Conservation (phyloP, 345 rosid species). For the Citrus sp. region DNA sequence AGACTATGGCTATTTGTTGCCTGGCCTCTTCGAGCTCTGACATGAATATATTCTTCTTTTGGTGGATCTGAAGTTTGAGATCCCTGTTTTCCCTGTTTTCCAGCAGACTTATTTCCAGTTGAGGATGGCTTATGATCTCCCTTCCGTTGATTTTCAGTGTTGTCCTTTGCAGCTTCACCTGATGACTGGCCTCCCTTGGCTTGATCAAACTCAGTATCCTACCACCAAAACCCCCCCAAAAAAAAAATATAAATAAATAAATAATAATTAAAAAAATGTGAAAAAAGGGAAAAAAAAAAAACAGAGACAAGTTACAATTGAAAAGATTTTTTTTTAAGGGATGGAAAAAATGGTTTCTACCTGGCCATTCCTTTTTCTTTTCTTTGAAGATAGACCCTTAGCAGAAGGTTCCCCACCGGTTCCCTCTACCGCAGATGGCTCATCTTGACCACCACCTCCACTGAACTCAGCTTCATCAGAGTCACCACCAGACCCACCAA, state of each 20-base stretch:
- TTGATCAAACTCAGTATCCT: slow-evolving; percentile 53
- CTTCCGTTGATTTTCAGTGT: slow-evolving; percentile 47
- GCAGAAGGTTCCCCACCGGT: slow-evolving; percentile 47
- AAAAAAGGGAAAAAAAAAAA: not conserved
- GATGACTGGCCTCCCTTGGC: slow-evolving; percentile 47
- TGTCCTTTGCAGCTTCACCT: slow-evolving; percentile 46
- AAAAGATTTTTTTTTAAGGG: not conserved
- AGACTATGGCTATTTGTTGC: slow-evolving; percentile 99
- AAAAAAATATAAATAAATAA: too few relatives aligned
- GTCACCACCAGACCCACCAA: slow-evolving; percentile 65
- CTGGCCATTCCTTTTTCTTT: slow-evolving; percentile 76
- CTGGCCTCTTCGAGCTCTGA: slow-evolving; percentile 98
- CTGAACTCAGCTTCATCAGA: slow-evolving; percentile 83
- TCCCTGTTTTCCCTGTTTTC: slow-evolving; percentile 66
- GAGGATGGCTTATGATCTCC: slow-evolving; percentile 55
- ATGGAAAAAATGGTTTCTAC: slow-evolving; percentile 29
- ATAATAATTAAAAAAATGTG: not conserved
- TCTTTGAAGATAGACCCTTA: slow-evolving; percentile 50
- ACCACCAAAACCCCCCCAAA: not conserved
- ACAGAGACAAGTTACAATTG: not conserved
- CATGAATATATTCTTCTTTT: slow-evolving; percentile 93
- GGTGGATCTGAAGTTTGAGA: slow-evolving; percentile 71
- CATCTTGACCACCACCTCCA: slow-evolving; percentile 61
- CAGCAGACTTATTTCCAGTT: slow-evolving; percentile 44
- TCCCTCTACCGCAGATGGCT: slow-evolving; percentile 40